phyloP scores from a whole-genome alignment of 2,329 filamentous ascomycete genomes.

The Fusarium lyarnte region DNA sequence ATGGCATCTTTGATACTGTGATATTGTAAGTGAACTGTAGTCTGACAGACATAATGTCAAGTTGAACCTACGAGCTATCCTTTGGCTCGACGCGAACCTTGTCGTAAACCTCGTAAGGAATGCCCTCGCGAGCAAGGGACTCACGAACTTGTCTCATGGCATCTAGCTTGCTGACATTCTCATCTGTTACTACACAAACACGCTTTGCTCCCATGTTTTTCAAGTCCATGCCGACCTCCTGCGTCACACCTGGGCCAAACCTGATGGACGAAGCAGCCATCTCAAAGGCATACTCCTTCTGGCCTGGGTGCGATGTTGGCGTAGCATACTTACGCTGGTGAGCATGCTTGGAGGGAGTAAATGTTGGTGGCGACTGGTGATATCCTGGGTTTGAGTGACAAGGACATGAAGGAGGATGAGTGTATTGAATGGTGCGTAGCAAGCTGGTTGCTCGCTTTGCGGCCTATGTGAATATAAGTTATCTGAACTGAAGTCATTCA shows the following conservation, averaged over 20 bases:
- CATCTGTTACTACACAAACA: conserved; percentile 92
- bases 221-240: conserved; percentile 98
- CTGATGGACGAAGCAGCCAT: conserved; percentile 96
- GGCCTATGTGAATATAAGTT: conserved; percentile 52
- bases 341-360: conserved; percentile 59
- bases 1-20: conserved; percentile 87
- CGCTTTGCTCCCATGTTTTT: conserved; percentile 87
- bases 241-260: conserved; percentile 91
- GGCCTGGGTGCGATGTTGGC: conserved; percentile 66
- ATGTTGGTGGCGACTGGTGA: conserved; percentile 70
- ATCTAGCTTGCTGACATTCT: conserved; percentile 80
- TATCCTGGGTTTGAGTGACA: conserved; percentile 91
- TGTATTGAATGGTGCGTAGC: conserved; percentile 89
- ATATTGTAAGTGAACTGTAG: conserved; percentile 9
- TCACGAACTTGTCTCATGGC: conserved; percentile 92
- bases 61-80: conserved; percentile 78
- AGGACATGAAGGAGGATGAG: conserved; percentile 86
- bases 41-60: neutral
- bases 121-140: conserved; percentile 78
- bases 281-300: conserved; percentile 98
- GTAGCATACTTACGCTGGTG: conserved; percentile 71
- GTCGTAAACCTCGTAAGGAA: conserved; percentile 84
- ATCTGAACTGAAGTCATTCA: neutral
- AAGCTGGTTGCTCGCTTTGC: conserved; percentile 74
- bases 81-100: conserved; percentile 90